Base-by-base conservation (phyloP, 352 stramenopile species). In the Pythium brachiatum region DNA sequence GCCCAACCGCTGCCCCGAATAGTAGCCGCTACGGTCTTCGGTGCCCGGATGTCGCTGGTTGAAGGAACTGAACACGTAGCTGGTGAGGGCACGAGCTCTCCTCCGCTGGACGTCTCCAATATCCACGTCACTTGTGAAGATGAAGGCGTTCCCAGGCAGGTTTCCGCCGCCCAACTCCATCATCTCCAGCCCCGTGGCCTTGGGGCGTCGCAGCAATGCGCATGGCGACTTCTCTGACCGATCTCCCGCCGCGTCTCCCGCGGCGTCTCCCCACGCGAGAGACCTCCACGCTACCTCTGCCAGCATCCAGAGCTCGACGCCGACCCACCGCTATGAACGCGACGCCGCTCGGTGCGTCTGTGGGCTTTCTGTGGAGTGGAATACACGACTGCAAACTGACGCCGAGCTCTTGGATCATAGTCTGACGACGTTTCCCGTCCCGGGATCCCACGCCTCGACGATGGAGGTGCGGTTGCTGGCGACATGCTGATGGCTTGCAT, bases 361-460 rank as follows among this genome's bases (percentile, higher is more conserved):
- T 9, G 5, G 29, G 29, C 29, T 5, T 34, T 34, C 29, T 9
- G 9, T 34, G 29, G 5, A 34, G 29, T 34, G 29, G 29, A 5
- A 9, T 34, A 5, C 9, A 9, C 29, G 29, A 9, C n/a, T 34
- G 29, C 29, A 9, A 11, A 9, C 29, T 34, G 29, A 34, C 29
- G 29, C 29, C n/a, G n/a, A n/a, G n/a, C n/a, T n/a, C 25, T n/a
- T 50, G 31, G 25, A 25, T 12, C 12, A 12, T 65, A 88, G 81
- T 3, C 75, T 90, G 51, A 90, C 81, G 56, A 88, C 76, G 51
- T 90, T 90, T 56, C 81, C 81, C 16, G 70, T 87, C 57, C 81
- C 81, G 7, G 81, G 81, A 0, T 86, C 76, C 56, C 73, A 81
- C 58, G 58, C 78, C 8, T 79, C 79, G 15, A 73, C 77, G 0